Base-by-base conservation (phyloP, 2,329 filamentous ascomycete species). In the Pleomassaria siparia region DNA sequence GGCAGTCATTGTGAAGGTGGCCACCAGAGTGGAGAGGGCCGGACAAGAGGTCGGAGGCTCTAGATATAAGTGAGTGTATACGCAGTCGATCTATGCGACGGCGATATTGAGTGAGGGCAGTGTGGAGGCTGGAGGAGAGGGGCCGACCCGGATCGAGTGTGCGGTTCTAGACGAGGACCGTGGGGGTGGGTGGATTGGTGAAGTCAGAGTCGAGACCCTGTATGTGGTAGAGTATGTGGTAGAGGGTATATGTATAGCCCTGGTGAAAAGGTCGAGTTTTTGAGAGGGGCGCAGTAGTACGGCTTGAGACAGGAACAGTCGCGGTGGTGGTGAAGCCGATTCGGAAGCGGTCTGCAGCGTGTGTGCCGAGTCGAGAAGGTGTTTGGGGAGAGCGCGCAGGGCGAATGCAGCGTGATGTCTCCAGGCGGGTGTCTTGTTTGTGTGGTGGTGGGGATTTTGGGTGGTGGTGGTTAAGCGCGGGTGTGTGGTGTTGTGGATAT, bases 1-100 rank as follows among this genome's bases (percentile, higher is more conserved):
- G 54, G 73, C 67, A 51, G 76, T 72, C 75, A 78, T 78, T 69
- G 62, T 69, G 62, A 47, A 37, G 35, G 48, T 45, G 37, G 50
- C 62, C 62, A 65, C 62, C 58, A 35, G 33, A 56, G 56, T 59
- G 59, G 59, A 39, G 46, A 42, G n/a, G 16, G 43, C 49, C 39
- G 28, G 45, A 44, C 49, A 49, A 45, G 40, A 46, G 45, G 54
- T 58, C 53, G 49, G 54, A 45, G 28, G 32, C 15, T 43, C 28
- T 46, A 32, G 32, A 41, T 49, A 43, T 51, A 11, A 30, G 32
- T 21, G 16, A 40, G 40, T 39, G 41, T 45, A 32, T 44, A 46
- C 47, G 44, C 41, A 44, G 49, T 47, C 40, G 49, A 46, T 43
- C 44, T 49, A 41, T 39, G 56, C 51, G 55, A 55, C 52, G 49